A percentile compares a stretch with the other conserved stretches of the same genome.
These are phyloP conservation scores for Venturia asperata DNA, from an alignment of 2,329 filamentous ascomycete genomes.

Conservation along the genomic window DNA sequence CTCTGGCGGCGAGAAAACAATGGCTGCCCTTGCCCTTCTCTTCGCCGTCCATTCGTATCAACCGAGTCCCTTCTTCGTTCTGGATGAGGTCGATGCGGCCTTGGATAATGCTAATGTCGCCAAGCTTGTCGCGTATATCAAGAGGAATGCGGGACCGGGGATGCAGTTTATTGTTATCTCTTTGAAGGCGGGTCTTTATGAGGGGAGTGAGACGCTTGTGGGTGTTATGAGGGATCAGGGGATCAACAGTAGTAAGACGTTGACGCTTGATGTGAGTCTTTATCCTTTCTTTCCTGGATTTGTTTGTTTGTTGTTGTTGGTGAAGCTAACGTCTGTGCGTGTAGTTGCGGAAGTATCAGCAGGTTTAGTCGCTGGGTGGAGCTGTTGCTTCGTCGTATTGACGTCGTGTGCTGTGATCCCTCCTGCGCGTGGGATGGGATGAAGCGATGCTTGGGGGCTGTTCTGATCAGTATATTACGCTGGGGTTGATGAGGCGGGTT, in stretches of 20 bases:
- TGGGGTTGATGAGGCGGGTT: no score
- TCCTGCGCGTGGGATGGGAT: no score
- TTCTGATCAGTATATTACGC: no score
- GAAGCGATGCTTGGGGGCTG: no score
- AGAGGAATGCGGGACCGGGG: conserved; percentile 85
- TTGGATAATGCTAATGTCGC: conserved; percentile 97
- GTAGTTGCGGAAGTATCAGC: conserved; percentile 20
- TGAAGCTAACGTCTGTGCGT: conserved; percentile 3
- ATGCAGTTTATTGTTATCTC: conserved; percentile 99
- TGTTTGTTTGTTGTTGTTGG: no score
- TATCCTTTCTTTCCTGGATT: not conserved
- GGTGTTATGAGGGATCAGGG: conserved; percentile 94
- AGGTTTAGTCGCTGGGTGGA: not conserved
- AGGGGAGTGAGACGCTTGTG: conserved; percentile 91
- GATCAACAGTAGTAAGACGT: conserved; percentile 81
- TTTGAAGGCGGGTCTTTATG: conserved; percentile 90
- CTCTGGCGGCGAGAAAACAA: conserved; percentile 96
- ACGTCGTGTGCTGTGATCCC: no score
- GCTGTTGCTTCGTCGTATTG: no score
- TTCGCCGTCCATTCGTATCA: conserved; percentile 97
- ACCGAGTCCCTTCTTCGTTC: conserved; percentile 91
- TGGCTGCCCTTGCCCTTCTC: conserved; percentile 90
- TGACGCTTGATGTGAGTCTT: conserved; percentile 87
- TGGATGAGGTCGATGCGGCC: conserved; percentile 95
- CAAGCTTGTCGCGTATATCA: conserved; percentile 93